Percentiles rank a stretch among this genome's conserved stretches.
phyloP scores from a whole-genome alignment of 768 basidiomycete genomes.

The Boletus tylopilopsis region DNA sequence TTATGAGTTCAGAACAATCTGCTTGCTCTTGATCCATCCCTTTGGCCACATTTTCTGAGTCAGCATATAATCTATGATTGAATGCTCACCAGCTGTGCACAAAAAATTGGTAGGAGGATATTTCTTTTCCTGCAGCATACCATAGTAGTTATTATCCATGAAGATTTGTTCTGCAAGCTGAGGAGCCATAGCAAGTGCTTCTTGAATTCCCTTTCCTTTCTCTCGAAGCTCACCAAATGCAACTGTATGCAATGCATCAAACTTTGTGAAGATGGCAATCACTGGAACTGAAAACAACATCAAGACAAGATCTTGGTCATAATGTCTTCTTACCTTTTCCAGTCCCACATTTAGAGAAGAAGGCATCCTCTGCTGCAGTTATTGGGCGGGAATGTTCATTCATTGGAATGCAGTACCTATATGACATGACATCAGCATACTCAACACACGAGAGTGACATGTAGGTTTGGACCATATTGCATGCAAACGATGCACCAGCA shows the following conservation, averaged over 20 bases:
- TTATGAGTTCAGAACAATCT: too few relatives aligned
- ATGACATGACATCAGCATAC: slow-evolving; percentile 8
- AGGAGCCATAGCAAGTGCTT: slow-evolving; percentile 6
- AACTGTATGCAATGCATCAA: slow-evolving; percentile 28
- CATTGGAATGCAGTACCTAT: slow-evolving; percentile 39
- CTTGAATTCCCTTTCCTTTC: slow-evolving; percentile 5
- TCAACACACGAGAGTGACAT: neutral
- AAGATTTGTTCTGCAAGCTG: slow-evolving; percentile 10
- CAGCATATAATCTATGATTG: neutral
- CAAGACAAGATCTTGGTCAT: neutral
- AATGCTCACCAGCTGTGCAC: neutral
- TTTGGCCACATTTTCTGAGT: neutral
- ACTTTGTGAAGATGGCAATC: slow-evolving; percentile 37
- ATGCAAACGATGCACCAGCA: slow-evolving; percentile 30
- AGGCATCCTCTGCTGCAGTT: slow-evolving; percentile 29
- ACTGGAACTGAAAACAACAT: slow-evolving; percentile 32
- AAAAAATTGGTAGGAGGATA: neutral
- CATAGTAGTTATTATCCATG: neutral
- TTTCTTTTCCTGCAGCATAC: neutral
- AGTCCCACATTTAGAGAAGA: slow-evolving; percentile 21
- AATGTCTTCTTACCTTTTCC: neutral
- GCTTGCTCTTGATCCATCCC: neutral
- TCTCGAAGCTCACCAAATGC: slow-evolving; percentile 13
- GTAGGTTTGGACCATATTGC: slow-evolving; percentile 31
- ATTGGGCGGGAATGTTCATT: slow-evolving; percentile 23